phyloP scores from a whole-genome alignment of 2,329 filamentous ascomycete species.

The Grosmannia serpens region DNA sequence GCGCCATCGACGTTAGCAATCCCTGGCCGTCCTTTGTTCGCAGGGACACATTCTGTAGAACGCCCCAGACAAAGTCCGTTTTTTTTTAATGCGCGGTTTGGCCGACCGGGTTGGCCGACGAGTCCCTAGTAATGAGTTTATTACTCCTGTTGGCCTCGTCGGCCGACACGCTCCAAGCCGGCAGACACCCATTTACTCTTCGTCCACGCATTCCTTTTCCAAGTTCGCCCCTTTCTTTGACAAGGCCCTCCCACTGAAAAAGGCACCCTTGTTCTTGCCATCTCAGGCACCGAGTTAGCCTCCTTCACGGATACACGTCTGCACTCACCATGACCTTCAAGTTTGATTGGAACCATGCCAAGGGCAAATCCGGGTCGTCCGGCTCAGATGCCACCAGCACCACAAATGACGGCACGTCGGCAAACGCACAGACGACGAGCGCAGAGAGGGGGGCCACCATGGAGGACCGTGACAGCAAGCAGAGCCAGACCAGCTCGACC shows the following conservation, averaged over 20 bases:
- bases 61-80: background rate
- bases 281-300: background rate
- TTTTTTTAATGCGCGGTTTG: background rate
- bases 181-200: background rate
- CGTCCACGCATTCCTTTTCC: background rate
- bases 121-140: background rate
- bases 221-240: background rate
- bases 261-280: background rate
- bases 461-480: background rate
- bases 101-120: background rate
- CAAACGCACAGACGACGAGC: background rate
- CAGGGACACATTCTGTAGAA: background rate
- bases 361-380: constrained; percentile 8
- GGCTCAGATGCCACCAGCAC: background rate
- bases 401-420: background rate
- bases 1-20: background rate
- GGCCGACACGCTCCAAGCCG: background rate
- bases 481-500: background rate
- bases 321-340: constrained; percentile 11
- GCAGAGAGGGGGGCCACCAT: background rate
- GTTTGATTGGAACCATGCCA: constrained; percentile 10
- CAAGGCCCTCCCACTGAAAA: background rate
- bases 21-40: background rate
- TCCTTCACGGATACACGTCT: background rate
- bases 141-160: background rate